Base-by-base conservation (phyloP, 345 rosid genomes). In the Balakata baccata region DNA sequence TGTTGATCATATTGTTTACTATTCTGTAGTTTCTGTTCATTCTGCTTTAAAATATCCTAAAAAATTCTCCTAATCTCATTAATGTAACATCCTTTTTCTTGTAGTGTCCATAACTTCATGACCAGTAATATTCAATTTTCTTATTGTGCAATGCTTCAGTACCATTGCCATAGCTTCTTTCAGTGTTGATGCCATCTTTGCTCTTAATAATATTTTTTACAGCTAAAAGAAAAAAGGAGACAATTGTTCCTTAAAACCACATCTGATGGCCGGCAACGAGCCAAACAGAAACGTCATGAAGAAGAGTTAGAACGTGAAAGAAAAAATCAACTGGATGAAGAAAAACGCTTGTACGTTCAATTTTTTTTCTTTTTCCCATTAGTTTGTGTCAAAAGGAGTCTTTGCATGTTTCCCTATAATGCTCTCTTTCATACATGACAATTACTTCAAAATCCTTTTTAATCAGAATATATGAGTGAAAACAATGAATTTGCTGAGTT, bases 231-330 rank as follows among this genome's bases (percentile, higher is more conserved):
- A 73, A 94, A 94, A 85, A 90, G 64, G 77, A 85, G 87, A 74
- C 97, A 90, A 83, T 3, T 89, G 63, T 94, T 94, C 83, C 94
- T 94, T 60, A 92, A 92, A 87, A 85, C 97, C 59, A 94, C 92
- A 45, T 84, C 89, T 57, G 95, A 92, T 80, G 98, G 97, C 39
- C 86, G 97, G 70, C 93, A 81, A 79, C 88, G 93, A 78, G 98
- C 98, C 71, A 94, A 88, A 78, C 98, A 94, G 74, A 94, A 85
- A 81, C 97, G 97, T 46, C 69, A 79, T 12, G 98, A 94, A 70
- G 95, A 89, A 81, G 97, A 85, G 80, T 71, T 88, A 29, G 89
- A 92, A 80, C 88, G 89, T 77, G 98, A 90, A 81, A 88, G 85
- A 81, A 90, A 81, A 81, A 89, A 82, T 79, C 93, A 86, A 74